Conservation (phyloP, 805 yeast genomes). For the Yarrowia osloensis region DNA sequence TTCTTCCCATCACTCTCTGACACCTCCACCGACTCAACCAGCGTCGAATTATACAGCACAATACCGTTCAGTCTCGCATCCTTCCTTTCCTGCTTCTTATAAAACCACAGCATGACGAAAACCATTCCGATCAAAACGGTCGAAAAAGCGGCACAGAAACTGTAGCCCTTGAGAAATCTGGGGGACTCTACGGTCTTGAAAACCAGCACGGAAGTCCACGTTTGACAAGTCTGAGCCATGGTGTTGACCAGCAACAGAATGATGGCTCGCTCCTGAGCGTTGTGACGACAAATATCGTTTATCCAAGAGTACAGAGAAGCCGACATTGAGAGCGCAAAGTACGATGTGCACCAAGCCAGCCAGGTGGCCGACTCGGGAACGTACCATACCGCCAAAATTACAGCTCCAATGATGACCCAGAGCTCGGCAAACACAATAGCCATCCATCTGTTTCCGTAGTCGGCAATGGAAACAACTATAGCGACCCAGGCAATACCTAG, state of each 20-base stretch:
- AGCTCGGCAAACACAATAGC: slow-evolving; percentile 56
- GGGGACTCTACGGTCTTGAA: slow-evolving; percentile 44
- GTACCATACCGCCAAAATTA: slow-evolving; percentile 57
- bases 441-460: slow-evolving; percentile 49
- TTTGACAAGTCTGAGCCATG: slow-evolving; percentile 56
- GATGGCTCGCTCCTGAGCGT: slow-evolving; percentile 55
- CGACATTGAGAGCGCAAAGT: slow-evolving; percentile 63
- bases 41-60: background rate
- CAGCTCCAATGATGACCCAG: slow-evolving; percentile 54
- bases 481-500: slow-evolving; percentile 51
- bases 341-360: slow-evolving; percentile 61
- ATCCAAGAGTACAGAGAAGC: slow-evolving; percentile 62
- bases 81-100: slow-evolving; percentile 54
- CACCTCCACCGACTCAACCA: background rate
- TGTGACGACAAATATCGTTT: slow-evolving; percentile 57
- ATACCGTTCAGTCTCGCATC: slow-evolving; percentile 54
- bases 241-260: slow-evolving; percentile 54
- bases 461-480: slow-evolving; percentile 45
- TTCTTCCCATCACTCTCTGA: background rate
- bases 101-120: slow-evolving; percentile 49
- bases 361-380: slow-evolving; percentile 57
- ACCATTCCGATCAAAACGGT: slow-evolving; percentile 35
- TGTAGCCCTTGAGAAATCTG: slow-evolving; percentile 38
- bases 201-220: slow-evolving; percentile 54
- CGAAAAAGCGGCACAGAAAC: slow-evolving; percentile 36